A percentile compares a stretch with the other conserved stretches of the same genome.
phyloP scores from a whole-genome alignment of 345 rosid species.

The Boechera stricta region DNA sequence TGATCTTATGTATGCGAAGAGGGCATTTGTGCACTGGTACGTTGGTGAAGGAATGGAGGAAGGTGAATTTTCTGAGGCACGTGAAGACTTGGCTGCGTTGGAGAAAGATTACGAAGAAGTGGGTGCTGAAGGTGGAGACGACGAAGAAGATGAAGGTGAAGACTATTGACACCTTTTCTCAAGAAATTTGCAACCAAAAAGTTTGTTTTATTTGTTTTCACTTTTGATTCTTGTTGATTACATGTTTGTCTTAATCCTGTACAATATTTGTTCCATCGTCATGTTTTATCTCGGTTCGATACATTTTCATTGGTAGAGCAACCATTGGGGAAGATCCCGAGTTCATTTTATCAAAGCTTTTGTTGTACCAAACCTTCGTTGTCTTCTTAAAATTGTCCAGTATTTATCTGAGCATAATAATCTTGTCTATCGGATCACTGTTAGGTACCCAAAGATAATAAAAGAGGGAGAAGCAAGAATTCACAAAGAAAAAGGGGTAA shows the following conservation, averaged over 20 bases:
- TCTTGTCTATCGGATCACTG: neutral
- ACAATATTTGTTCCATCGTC: constrained; percentile 24
- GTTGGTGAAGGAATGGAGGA: constrained; percentile 80
- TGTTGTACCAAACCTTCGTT: constrained; percentile 15
- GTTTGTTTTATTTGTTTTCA: constrained; percentile 15
- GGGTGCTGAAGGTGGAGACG: constrained; percentile 69
- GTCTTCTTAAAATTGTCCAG: neutral
- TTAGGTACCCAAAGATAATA: no score
- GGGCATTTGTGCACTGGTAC: constrained; percentile 78
- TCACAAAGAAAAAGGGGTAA: no score
- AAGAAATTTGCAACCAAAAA: neutral
- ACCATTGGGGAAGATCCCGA: constrained; percentile 25
- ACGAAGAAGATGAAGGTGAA: constrained; percentile 64
- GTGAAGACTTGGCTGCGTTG: constrained; percentile 61
- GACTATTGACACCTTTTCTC: constrained; percentile 46
- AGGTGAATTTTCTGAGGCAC: constrained; percentile 77
- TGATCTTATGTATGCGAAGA: constrained; percentile 71
- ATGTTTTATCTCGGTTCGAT: constrained; percentile 20
- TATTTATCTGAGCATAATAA: neutral
- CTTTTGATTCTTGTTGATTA: constrained; percentile 37
- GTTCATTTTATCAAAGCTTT: constrained; percentile 25
- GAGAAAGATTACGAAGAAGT: constrained; percentile 68
- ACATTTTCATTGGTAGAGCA: constrained; percentile 37
- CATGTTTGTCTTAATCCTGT: constrained; percentile 37
- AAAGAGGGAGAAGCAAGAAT: no score